These are phyloP conservation scores for Oidiodendron maius DNA, from an alignment of 495 filamentous ascomycete genomes.

Conservation along the genomic window DNA sequence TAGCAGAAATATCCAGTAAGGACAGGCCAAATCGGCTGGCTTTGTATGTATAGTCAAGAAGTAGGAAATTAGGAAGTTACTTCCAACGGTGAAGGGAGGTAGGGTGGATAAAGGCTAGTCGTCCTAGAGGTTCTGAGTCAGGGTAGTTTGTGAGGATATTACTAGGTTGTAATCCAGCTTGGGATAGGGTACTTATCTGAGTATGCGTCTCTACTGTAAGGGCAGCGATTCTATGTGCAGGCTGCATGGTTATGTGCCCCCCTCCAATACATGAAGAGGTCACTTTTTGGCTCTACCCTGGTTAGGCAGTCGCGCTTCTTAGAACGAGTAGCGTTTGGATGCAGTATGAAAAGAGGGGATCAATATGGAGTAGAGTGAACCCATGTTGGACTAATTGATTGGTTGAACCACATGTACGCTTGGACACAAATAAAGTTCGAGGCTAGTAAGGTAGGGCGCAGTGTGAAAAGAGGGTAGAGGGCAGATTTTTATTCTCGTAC, in stretches of 20 bases:
- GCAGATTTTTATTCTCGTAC: too few relatives aligned
- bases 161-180: not conserved
- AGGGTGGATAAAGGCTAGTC: not conserved
- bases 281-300: not conserved
- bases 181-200: not conserved
- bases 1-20: slow-evolving; percentile 12
- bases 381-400: too few relatives aligned
- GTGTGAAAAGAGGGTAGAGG: too few relatives aligned
- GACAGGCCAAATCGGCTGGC: slow-evolving; percentile 18
- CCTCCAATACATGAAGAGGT: not conserved
- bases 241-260: not conserved
- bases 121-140: not conserved
- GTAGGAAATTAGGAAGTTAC: slow-evolving; percentile 9
- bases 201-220: not conserved
- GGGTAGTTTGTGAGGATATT: not conserved
- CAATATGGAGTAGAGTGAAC: too few relatives aligned
- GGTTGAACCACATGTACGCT: too few relatives aligned
- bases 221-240: not conserved
- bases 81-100: not conserved
- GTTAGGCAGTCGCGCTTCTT: slow-evolving; percentile 5
- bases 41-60: slow-evolving; percentile 17
- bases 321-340: not conserved
- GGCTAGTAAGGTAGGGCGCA: too few relatives aligned
- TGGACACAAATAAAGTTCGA: too few relatives aligned
- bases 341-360: too few relatives aligned